A percentile compares a stretch with the other conserved stretches of the same genome.
phyloP scores from a whole-genome alignment of 139 green algal genomes.

The Closterium sp. region DNA sequence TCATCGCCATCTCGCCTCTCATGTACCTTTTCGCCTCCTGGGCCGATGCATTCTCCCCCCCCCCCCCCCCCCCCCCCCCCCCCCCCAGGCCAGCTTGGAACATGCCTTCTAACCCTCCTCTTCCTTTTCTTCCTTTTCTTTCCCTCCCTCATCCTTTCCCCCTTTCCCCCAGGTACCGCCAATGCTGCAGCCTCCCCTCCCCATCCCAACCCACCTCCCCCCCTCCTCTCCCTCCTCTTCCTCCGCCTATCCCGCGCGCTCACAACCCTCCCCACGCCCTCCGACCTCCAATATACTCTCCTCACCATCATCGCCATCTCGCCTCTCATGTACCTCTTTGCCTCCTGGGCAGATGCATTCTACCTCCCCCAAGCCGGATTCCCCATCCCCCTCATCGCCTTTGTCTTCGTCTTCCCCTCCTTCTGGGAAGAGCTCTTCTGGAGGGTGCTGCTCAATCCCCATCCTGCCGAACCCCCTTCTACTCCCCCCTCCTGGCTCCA shows the following conservation, averaged over 20 bases:
- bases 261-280: background rate
- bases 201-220: too few relatives aligned
- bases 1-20: background rate
- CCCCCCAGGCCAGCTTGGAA: too few relatives aligned
- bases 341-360: background rate
- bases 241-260: background rate
- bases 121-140: background rate
- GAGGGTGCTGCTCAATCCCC: too few relatives aligned
- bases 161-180: background rate
- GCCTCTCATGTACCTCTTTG: background rate
- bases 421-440: background rate
- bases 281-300: background rate
- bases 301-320: background rate
- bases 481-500: too few relatives aligned
- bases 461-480: too few relatives aligned
- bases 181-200: background rate
- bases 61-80: too few relatives aligned
- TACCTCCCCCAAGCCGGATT: background rate
- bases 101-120: background rate
- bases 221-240: background rate
- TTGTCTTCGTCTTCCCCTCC: conserved; percentile 22
- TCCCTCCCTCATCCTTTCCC: background rate
- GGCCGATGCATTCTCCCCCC: background rate
- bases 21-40: background rate
- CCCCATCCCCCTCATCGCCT: background rate